Base-by-base conservation (phyloP, 2,329 filamentous ascomycete genomes). In the Arthroderma sp. region DNA sequence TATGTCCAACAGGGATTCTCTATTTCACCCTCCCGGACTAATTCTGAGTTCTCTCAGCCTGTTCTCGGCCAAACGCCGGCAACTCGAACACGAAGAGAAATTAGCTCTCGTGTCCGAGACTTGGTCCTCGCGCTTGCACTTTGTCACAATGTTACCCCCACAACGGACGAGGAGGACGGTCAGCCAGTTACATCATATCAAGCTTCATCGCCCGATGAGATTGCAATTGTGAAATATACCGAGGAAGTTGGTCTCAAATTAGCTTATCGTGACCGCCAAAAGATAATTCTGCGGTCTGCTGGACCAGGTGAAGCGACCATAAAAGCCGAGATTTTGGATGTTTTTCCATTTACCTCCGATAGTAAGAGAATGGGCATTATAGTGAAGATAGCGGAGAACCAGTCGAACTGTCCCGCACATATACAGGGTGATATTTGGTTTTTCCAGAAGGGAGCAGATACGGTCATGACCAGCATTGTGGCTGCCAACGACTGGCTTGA, bases 301-400 rank as follows among this genome's bases (percentile, higher is more conserved):
- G 78, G 82, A 44, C 83, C 78, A 3, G 80, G 82, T 15, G 76
- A 81, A 42, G 68, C 77, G 0, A 83, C 91, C 3, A 85, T 98
- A 28, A 81, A 81, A 27, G 89, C 94, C 28, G 80, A 81, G 45
- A 93, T 98, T 40, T 72, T 96, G 3, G 89, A 96, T 38, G 80
- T 96, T 2, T 98, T 98, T 55, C 93, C 93, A 0, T 98, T 98
- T 61, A 98, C 91, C 0, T 95, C 88, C 0, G 91, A 96, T 52
- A 89, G 89, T 53, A 98, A 98, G 66, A 80, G 91, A 43, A 98
- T 98, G 91, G 91, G 93, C 6, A 89, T 98, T 47, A 81, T 98
- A 49, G 85, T 95, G 15, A 83, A 88, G 53, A 95, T 96, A 57
- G 72, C 80, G 29, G 75, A 81, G 9, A 69, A 70, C 1, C 66